A percentile compares a stretch with the other conserved stretches of the same genome.
Evolutionary conservation across 2,329 filamentous ascomycete genomes (phyloP).

Genomic region (Botrytis porri): DNA sequence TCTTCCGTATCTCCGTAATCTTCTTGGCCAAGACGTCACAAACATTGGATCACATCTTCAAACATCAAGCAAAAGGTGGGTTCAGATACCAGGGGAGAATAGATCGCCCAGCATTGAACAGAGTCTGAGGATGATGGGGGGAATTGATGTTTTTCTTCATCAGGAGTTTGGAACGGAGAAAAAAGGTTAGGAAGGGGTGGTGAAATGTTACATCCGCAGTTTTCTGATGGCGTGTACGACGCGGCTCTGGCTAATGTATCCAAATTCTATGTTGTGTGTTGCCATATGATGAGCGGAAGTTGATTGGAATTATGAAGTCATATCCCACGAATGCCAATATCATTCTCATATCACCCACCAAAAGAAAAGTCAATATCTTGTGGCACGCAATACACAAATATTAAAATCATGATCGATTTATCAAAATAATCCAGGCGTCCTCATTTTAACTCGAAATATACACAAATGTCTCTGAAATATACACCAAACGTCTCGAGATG

Average conservation of each 20-base stretch:
- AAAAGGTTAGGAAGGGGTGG: background rate
- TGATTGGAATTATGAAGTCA: background rate
- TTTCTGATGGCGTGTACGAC: background rate
- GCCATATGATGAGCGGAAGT: background rate
- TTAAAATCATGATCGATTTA: background rate
- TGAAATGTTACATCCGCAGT: background rate
- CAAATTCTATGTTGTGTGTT: background rate
- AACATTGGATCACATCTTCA: constrained; percentile 44
- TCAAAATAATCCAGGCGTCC: background rate
- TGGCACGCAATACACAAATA: background rate
- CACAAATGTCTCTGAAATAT: background rate
- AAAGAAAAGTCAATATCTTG: background rate
- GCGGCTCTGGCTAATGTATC: background rate
- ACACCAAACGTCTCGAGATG: background rate
- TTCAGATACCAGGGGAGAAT: constrained; percentile 39
- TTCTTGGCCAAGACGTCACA: constrained; percentile 42
- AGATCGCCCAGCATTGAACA: constrained; percentile 47
- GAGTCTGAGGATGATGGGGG: constrained; percentile 46
- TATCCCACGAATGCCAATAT: background rate
- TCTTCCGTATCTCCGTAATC: constrained; percentile 40
- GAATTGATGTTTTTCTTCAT: constrained; percentile 45
- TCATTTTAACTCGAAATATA: background rate
- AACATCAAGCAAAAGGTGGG: constrained; percentile 44
- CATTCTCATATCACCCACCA: background rate
- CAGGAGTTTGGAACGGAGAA: constrained; percentile 34